phyloP scores from a whole-genome alignment of 352 stramenopile species.

The Phytophthora palmivora region DNA sequence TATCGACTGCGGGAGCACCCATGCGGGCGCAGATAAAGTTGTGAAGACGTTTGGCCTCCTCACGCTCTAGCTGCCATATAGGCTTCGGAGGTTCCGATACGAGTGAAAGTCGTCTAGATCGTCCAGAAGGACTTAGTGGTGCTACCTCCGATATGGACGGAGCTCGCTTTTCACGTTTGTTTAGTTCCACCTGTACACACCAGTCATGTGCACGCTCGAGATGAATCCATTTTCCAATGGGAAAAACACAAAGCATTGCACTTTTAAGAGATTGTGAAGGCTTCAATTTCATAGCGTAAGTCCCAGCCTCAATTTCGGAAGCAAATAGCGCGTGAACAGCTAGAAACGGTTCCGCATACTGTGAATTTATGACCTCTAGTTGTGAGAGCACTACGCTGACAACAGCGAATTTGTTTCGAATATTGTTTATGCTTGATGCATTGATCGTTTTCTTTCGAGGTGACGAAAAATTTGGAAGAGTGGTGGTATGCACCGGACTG shows the following conservation, averaged over 20 bases:
- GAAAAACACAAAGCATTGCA: conserved; percentile 69
- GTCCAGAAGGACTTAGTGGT: conserved; percentile 1
- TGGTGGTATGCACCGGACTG: conserved; percentile 1
- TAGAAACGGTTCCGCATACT: conserved; percentile 59
- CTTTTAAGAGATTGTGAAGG: conserved; percentile 45
- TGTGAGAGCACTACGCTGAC: conserved; percentile 67
- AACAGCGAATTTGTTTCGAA: conserved; percentile 45
- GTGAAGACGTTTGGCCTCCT: conserved; percentile 61
- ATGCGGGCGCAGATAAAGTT: conserved; percentile 75
- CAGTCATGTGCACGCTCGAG: conserved; percentile 70
- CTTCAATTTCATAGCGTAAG: conserved; percentile 45
- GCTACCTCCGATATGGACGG: conserved; percentile 2
- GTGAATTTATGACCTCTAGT: conserved; percentile 44
- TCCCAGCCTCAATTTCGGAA: conserved; percentile 59
- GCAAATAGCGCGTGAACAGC: conserved; percentile 55
- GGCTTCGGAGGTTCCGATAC: conserved; percentile 6
- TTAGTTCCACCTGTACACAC: conserved; percentile 67
- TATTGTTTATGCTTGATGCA: background rate
- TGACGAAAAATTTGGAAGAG: conserved; percentile 11
- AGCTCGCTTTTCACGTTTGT: conserved; percentile 50
- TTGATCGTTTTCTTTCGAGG: conserved; percentile 10
- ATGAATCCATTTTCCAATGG: conserved; percentile 50
- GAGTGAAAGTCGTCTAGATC: conserved; percentile 6
- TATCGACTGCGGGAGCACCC: conserved; percentile 30
- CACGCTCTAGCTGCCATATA: conserved; percentile 55